Percentiles rank a stretch among this genome's conserved stretches.
These are phyloP conservation scores for Penicillium steckii DNA, from an alignment of 495 filamentous ascomycete species.

Conservation along the genomic window DNA sequence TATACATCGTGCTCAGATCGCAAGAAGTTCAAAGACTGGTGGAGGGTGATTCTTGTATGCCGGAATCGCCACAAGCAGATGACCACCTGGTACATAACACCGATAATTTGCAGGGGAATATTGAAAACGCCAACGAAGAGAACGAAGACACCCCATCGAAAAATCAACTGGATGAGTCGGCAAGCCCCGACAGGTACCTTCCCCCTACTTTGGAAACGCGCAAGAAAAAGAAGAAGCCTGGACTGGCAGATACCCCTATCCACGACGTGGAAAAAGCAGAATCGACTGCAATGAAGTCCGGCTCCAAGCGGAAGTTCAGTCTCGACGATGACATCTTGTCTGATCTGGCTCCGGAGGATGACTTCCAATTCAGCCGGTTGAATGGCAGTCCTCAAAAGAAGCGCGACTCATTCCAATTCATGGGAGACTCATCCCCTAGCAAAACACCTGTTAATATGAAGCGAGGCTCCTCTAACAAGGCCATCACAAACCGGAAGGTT, in stretches of 20 bases:
- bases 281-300: slow-evolving; percentile 35
- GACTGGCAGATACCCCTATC: background rate
- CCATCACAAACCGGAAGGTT: slow-evolving; percentile 44
- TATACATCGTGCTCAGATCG: slow-evolving; percentile 21
- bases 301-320: slow-evolving; percentile 63
- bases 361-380: slow-evolving; percentile 50
- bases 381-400: slow-evolving; percentile 13
- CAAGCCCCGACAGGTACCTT: slow-evolving; percentile 17
- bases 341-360: slow-evolving; percentile 29
- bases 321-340: slow-evolving; percentile 47
- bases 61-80: slow-evolving; percentile 49
- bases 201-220: slow-evolving; percentile 39
- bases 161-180: background rate
- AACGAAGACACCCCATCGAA: background rate
- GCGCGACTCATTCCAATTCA: slow-evolving; percentile 3
- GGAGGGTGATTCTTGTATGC: slow-evolving; percentile 44
- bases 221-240: slow-evolving; percentile 40
- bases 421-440: slow-evolving; percentile 13
- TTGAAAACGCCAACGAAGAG: background rate
- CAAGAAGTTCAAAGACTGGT: slow-evolving; percentile 46
- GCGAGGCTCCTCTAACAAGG: slow-evolving; percentile 13
- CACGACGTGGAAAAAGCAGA: background rate
- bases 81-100: slow-evolving; percentile 54
- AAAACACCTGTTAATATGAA: slow-evolving; percentile 21
- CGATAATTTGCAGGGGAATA: background rate